A percentile compares a stretch with the other conserved stretches of the same genome.
phyloP scores from a whole-genome alignment of 1,139 yeast genomes.

The Pichia sp. region DNA sequence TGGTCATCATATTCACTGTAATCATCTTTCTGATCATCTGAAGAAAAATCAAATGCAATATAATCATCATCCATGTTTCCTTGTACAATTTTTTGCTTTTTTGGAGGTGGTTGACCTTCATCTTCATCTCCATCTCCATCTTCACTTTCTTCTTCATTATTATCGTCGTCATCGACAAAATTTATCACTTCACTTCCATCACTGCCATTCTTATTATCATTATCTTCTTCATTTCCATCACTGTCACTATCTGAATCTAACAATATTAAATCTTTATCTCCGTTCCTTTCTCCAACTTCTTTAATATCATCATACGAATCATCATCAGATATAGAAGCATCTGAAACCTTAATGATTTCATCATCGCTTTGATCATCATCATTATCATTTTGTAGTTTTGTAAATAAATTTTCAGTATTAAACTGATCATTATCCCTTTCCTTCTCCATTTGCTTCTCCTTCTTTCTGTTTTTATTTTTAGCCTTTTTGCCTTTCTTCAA shows the following conservation, averaged over 20 bases:
- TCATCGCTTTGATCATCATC: constrained; percentile 6
- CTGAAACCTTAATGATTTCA: constrained; percentile 11
- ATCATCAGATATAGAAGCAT: constrained; percentile 3
- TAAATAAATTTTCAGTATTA: constrained; percentile 8
- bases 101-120: constrained; percentile 6
- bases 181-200: constrained; percentile 3
- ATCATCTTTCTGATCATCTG: constrained; percentile 29
- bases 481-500: constrained; percentile 13
- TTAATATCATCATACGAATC: neutral
- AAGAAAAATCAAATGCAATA: constrained; percentile 53
- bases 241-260: constrained; percentile 8
- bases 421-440: neutral
- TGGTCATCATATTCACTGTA: constrained; percentile 27
- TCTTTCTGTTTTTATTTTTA: constrained; percentile 10
- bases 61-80: constrained; percentile 47
- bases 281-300: neutral
- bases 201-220: neutral
- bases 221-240: too few relatives aligned
- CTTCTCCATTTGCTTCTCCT: neutral
- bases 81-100: constrained; percentile 8
- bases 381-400: constrained; percentile 3
- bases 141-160: too few relatives aligned
- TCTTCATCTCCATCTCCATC: constrained; percentile 4
- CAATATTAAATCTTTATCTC: constrained; percentile 4
- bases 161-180: neutral